phyloP scores from a whole-genome alignment of 352 stramenopile species.

The Pythium aristosporum region DNA sequence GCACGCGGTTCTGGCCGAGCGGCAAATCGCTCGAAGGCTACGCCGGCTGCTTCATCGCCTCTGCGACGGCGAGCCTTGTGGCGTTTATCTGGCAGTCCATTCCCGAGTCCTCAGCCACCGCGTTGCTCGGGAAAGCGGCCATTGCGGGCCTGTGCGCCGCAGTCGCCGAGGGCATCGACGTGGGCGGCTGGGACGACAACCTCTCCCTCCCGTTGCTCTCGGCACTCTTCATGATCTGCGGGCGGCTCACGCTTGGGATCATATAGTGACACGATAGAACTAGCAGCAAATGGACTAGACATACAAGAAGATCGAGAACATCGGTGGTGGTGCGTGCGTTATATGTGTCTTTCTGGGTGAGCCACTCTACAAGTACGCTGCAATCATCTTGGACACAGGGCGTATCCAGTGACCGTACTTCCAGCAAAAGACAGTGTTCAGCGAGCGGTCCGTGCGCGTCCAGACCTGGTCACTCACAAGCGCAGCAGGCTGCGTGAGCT shows the following conservation, averaged over 20 bases:
- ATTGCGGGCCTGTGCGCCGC: conserved; percentile 37
- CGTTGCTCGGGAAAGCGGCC: conserved; percentile 9
- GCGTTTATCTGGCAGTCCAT: conserved; percentile 1
- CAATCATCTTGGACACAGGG: conserved; percentile 62
- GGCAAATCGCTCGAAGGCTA: conserved; percentile 53
- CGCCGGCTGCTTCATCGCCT: conserved; percentile 36
- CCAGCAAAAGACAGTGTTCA: conserved; percentile 66
- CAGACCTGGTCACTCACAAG: conserved; percentile 64
- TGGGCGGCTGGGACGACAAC: conserved; percentile 62
- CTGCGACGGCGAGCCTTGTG: conserved; percentile 24
- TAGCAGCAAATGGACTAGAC: not conserved
- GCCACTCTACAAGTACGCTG: conserved; percentile 49
- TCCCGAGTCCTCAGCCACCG: not conserved
- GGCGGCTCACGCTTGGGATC: not conserved
- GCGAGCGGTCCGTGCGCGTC: conserved; percentile 50
- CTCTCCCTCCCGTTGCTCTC: conserved; percentile 51
- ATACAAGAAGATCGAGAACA: conserved; percentile 1
- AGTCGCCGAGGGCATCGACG: conserved; percentile 38
- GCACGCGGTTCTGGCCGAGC: conserved; percentile 13
- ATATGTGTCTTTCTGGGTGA: not conserved
- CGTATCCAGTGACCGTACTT: conserved; percentile 79
- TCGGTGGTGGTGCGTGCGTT: not conserved
- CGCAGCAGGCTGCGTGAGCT: conserved; percentile 45
- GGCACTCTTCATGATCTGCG: conserved; percentile 28
- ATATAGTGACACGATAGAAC: conserved; percentile 1